Base-by-base conservation (phyloP, 768 basidiomycete genomes). In the Leccinum arenicola region DNA sequence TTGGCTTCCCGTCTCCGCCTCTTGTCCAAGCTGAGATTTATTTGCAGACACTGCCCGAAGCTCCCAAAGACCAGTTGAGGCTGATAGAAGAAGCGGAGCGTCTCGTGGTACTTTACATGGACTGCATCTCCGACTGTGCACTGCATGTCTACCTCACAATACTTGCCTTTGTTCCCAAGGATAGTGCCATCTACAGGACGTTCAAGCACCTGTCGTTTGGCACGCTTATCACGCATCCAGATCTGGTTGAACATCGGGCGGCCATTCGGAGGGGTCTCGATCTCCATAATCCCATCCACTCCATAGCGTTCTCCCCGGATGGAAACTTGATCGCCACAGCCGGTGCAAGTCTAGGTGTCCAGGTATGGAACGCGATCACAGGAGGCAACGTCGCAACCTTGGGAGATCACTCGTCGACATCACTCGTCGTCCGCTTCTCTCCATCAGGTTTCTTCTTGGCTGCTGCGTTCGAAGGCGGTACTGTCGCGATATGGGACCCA, bases 361-460 rank as follows among this genome's bases (percentile, higher is more conserved):
- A 66, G 25, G n/a, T 69, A 12, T 69, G 68, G 68, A 64, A 62
- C 2, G 43, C 54, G 2, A 31, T 64, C 38, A 68, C 68, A 0
- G 67, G 67, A 6, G 50, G 50, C 23, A 68, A 68, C 17, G 9
- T 68, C 0, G 67, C 67, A 2, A 66, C 60, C 35, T 38, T 68
- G 15, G 67, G 67, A 21, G 57, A 61, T 36, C 40, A 8, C 29
- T 47, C 52, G 8, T 63, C 58, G 0, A 55, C 59, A 3, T 54
- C 67, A 10, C 11, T 60, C 0, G 14, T 68, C 4, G 67, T 64
- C n/a, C 43, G 60, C 4, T 68, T 69, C 50, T 66, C 67, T 4
- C 54, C 56, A 10, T 69, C 64, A 6, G 67, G 67, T 4, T 47
- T 61, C 8, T 62, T 66, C 17, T 43, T 68, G 29, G 67, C 67